Percentiles rank a stretch among this genome's conserved stretches.
Evolutionary conservation across 176 grass and related monocot species (phyloP).

Genomic region (Canna indica): DNA sequence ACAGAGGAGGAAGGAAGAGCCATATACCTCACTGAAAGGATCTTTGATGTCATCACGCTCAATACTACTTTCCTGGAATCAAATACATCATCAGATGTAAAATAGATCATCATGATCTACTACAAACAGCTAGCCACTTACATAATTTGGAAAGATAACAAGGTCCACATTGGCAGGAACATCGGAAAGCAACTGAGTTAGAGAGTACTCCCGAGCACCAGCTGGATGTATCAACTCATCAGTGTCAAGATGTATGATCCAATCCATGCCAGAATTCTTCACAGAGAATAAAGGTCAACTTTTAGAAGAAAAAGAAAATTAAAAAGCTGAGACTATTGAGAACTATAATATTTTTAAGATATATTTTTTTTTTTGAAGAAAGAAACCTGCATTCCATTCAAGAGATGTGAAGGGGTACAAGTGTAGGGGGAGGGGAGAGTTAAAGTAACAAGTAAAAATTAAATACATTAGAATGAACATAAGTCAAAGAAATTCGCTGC

Average conservation of each 20-base stretch:
- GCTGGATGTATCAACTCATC: constrained; percentile 85
- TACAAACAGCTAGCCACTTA: constrained; percentile 31
- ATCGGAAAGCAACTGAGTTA: constrained; percentile 49
- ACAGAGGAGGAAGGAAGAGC: neutral
- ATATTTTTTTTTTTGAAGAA: too few species aligned
- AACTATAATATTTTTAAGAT: neutral
- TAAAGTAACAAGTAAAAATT: too few species aligned
- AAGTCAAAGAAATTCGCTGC: too few species aligned
- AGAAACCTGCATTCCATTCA: too few species aligned
- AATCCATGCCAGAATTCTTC: constrained; percentile 81
- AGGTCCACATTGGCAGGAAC: constrained; percentile 68
- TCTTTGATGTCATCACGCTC: constrained; percentile 79
- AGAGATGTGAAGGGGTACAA: too few species aligned
- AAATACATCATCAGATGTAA: constrained; percentile 18
- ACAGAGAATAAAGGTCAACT: constrained; percentile 7
- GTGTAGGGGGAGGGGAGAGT: too few species aligned
- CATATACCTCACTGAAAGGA: constrained; percentile 75
- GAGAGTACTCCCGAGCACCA: constrained; percentile 62
- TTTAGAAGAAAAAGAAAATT: constrained; percentile 13
- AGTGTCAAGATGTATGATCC: constrained; percentile 98
- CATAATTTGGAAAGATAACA: constrained; percentile 98
- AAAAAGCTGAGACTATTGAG: neutral
- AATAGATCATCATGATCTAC: neutral
- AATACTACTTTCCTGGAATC: constrained; percentile 72
- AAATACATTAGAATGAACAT: too few species aligned